Base-by-base conservation (phyloP, 495 filamentous ascomycete species). In the Parmelia sp. region DNA sequence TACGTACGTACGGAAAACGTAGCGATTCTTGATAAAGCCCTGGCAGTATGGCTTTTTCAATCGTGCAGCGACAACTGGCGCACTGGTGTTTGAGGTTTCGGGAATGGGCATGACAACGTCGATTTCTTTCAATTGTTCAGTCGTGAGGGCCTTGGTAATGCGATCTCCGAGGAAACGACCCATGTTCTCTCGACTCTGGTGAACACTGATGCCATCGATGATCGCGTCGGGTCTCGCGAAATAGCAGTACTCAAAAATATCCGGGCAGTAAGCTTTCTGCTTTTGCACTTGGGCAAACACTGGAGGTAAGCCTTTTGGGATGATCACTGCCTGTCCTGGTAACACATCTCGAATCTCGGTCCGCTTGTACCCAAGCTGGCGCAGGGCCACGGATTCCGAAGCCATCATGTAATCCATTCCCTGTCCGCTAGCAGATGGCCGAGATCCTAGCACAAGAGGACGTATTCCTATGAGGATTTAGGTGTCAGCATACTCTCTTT, bases 351-450 rank as follows among this genome's bases (percentile, higher is more conserved):
- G 75, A 68, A 96, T 89, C 72, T 91, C 81, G 29, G 74, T 77
- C 11, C 23, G 35, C 21, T 56, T 49, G 80, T 96, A 97, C 25
- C 91, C 93, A 39, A 95, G 84, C 70, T 96, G 92, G 61, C 87
- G 83, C 49, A 98, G 78, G 57, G 94, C 94, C 64, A 97, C 89
- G 39, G 90, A 94, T 76, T 98, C 94, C n/a, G 91, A 96, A 0
- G 94, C 90, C 80, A 98, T 86, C 90, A 97, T 95, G 77, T 97
- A 98, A 76, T 97, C 94, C 60, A 72, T 90, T 27, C 88, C 88
- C 0, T 84, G 81, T 33, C 83, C 82, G 60, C 81, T 78, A n/a
- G 86, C 71, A 0, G 88, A 89, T 5, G 83, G 82, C 47, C 89
- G 83, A 68, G 84, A 88, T 53, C 94, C 94, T 8, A 97, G 79